Evolutionary conservation across 169 alveolate species (phyloP), one percentile per base, ranked within the genome.

Genomic region (Cryptosporidium xiaoi): DNA sequence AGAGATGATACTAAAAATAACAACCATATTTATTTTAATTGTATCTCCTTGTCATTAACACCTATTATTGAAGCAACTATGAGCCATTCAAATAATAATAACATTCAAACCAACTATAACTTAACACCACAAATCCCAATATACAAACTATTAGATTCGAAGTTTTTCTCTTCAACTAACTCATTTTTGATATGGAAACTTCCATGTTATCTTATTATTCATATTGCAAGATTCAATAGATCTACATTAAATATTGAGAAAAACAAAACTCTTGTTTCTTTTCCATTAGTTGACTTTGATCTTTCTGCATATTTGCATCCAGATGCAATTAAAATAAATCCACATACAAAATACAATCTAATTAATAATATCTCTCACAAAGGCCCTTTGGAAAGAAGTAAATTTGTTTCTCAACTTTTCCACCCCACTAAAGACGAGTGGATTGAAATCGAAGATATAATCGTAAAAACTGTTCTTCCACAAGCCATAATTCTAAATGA

Each of bases 191-290:
- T 95, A 12, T 91, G 89, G 64, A 90, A 93, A 84, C 92, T 97
- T 13, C 99, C 99, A 0, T 93, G 92, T 84, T 97, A 96, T 83
- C 90, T 97, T 51, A 92, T 98, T 18, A 87, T 98, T 69, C 98
- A 96, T 55, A 90, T 96, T 67, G 95, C 96, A 82, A 93, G 99
- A 87, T 98, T 98, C 93, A 92, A 95, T 16, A 95, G 94, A 83
- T 96, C 97, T 93, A 97, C 97, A 83, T 97, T 96, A 93, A 97
- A 96, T 91, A 91, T 95, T 36, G 99, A 98, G 90, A 98, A 98
- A 93, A 98, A 98, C 82, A 98, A 99, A n/a, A 98, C 99, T n/a
- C 95, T 98, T 66, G 99, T 98, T 82, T 96, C 98, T 56, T 98
- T 98, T 87, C 99, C 99, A 10, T 89, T 98, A 65, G 97, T 96